Conservation (phyloP, 768 basidiomycete genomes). For the Floccularia luteovirens region DNA sequence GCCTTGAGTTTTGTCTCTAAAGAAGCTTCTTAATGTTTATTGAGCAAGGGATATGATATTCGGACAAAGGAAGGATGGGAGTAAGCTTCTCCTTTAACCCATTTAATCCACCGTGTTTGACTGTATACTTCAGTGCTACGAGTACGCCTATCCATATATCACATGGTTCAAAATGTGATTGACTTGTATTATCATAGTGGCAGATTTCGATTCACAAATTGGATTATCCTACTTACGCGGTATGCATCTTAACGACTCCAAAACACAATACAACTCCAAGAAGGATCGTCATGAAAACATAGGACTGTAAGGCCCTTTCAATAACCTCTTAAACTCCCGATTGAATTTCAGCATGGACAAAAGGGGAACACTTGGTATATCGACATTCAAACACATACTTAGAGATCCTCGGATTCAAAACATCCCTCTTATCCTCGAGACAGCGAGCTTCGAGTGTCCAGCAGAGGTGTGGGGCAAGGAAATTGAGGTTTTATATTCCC, state of each 20-base stretch:
- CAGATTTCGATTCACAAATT: slow-evolving; percentile 57
- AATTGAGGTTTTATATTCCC: slow-evolving; percentile 48
- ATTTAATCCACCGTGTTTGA: slow-evolving; percentile 2
- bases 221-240: slow-evolving; percentile 70
- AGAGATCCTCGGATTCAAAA: slow-evolving; percentile 58
- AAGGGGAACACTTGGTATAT: slow-evolving; percentile 64
- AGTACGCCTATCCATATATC: slow-evolving; percentile 9
- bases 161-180: neutral
- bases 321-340: neutral
- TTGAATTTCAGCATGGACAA: neutral
- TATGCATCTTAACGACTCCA: slow-evolving; percentile 85
- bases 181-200: slow-evolving; percentile 33
- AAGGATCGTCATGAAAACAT: slow-evolving; percentile 84
- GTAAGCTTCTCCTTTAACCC: slow-evolving; percentile 29
- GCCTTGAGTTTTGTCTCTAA: slow-evolving; percentile 8
- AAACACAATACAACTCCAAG: slow-evolving; percentile 51
- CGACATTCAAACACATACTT: slow-evolving; percentile 57
- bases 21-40: neutral
- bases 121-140: slow-evolving; percentile 12
- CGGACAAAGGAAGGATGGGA: slow-evolving; percentile 66
- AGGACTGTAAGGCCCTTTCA: slow-evolving; percentile 49
- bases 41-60: slow-evolving; percentile 68
- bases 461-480: slow-evolving; percentile 66
- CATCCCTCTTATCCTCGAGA: slow-evolving; percentile 80
- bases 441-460: slow-evolving; percentile 60